Base-by-base conservation (phyloP, 306 rosid species). In the Heteromeles arbutifolia region DNA sequence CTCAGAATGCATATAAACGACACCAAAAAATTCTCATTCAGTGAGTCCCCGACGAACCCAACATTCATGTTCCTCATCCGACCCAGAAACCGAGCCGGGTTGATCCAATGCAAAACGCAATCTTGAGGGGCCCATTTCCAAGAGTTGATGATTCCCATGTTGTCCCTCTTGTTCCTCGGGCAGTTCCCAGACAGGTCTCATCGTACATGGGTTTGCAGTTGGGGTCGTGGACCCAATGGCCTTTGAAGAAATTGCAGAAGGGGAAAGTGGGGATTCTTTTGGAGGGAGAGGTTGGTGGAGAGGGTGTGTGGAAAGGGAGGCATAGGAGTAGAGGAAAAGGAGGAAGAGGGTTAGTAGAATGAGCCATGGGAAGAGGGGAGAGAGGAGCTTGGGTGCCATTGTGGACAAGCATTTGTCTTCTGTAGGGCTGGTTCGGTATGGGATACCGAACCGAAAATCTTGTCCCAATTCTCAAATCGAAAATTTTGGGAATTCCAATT, bases 131-230 rank as follows among this genome's bases (percentile, higher is more conserved):
- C 81, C 97, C 96, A 94, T 79, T 79, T 90, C 96, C 97, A 88
- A 0, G 95, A 87, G 80, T 92, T 92, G 85, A 94, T 94, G 28
- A 71, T 24, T 74, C 54, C 89, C 80, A 92, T 81, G 75, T 88
- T 87, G 11, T 81, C 86, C 69, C 98, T 83, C 82, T 88, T 80
- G 87, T 88, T 94, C 81, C 91, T 85, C 72, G 92, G 70, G 82
- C 98, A 94, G 65, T 94, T 92, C 97, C 97, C 9, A 96, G 90
- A 78, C 96, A 91, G 4, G 88, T 85, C 21, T 86, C 87, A 44
- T 94, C 96, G 84, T 94, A 91, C 66, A 84, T 79, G 73, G 96
- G 97, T 76, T 3, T 29, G 57, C 52, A 90, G 71, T 68, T 73
- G n/a, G 91, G 91, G 81, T 94, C 96, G 8, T 72, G 67, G 67